These are phyloP conservation scores for Strobilomyces confusus DNA, from an alignment of 768 basidiomycete species.

Conservation along the genomic window DNA sequence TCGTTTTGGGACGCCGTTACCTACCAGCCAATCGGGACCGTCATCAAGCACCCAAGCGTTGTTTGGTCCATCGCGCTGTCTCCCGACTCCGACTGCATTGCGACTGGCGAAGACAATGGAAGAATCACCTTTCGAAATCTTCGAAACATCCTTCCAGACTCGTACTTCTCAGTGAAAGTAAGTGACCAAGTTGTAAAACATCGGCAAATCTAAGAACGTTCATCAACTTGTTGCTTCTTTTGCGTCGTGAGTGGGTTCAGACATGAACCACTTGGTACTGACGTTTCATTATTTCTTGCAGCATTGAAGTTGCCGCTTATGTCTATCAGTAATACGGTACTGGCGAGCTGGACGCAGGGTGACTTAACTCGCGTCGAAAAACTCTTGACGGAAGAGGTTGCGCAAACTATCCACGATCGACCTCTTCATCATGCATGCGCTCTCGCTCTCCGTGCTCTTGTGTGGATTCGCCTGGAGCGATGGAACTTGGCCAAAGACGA, in stretches of 20 bases:
- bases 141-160: background rate
- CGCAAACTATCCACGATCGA: background rate
- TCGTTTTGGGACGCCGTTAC: constrained; percentile 6
- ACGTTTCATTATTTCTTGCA: background rate
- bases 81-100: background rate
- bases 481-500: background rate
- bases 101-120: background rate
- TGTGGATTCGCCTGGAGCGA: background rate
- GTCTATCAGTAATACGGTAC: background rate
- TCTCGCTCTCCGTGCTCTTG: constrained; percentile 1
- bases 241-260: background rate
- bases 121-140: background rate
- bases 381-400: constrained; percentile 2
- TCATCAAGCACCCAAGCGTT: background rate
- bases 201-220: background rate
- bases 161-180: background rate
- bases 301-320: background rate
- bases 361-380: background rate
- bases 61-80: background rate
- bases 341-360: background rate
- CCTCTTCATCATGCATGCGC: background rate
- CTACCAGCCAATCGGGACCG: background rate
- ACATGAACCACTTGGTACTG: background rate
- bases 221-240: background rate
- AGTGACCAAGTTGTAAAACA: background rate